phyloP scores from a whole-genome alignment of 805 yeast species.

The Cyberlindnera mrakii region DNA sequence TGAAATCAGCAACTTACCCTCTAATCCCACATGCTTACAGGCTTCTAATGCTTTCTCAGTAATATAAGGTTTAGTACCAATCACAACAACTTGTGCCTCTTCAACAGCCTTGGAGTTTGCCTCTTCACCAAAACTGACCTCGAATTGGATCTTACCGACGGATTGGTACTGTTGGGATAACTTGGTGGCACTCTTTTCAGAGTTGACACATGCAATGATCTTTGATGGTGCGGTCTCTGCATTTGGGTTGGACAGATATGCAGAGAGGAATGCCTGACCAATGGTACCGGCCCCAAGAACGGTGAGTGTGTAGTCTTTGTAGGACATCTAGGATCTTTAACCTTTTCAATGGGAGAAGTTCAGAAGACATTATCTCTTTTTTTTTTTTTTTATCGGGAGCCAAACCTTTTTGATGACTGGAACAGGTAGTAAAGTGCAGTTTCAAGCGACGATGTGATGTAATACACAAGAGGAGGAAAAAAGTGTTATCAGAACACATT shows the following conservation, averaged over 20 bases:
- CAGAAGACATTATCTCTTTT: too few relatives aligned
- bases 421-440: too few relatives aligned
- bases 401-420: too few relatives aligned
- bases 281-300: constrained; percentile 92
- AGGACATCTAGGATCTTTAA: constrained; percentile 5
- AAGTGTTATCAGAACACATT: too few relatives aligned
- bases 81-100: constrained; percentile 61
- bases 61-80: constrained; percentile 88
- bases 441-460: too few relatives aligned
- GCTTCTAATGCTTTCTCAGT: constrained; percentile 52
- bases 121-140: constrained; percentile 40
- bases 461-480: too few relatives aligned
- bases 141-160: constrained; percentile 39
- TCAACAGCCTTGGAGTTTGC: constrained; percentile 54
- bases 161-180: constrained; percentile 41
- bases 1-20: constrained; percentile 58
- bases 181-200: constrained; percentile 42
- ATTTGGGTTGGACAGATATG: constrained; percentile 49
- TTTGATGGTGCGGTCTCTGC: constrained; percentile 50
- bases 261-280: constrained; percentile 89
- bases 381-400: too few relatives aligned
- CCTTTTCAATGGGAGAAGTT: too few relatives aligned
- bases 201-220: constrained; percentile 73
- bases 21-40: constrained; percentile 22
- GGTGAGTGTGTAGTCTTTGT: constrained; percentile 48